Evolutionary conservation across 768 basidiomycete species (phyloP).

Genomic region (Suillus fuscotomentosus): DNA sequence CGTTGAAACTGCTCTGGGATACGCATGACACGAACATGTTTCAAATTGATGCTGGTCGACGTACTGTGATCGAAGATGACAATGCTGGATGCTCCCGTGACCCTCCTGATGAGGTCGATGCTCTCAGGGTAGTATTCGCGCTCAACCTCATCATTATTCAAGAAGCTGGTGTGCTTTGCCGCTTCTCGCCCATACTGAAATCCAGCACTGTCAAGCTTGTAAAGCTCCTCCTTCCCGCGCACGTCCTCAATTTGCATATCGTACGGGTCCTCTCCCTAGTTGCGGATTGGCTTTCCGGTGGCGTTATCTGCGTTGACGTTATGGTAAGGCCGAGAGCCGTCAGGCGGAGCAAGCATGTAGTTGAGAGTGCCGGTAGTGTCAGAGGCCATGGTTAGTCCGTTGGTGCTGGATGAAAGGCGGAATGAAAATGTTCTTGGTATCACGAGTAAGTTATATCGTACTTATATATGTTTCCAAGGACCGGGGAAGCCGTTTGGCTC

Average conservation of each 20-base stretch:
- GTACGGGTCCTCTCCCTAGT: conserved; percentile 19
- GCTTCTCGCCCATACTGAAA: conserved; percentile 32
- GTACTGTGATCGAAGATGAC: conserved; percentile 44
- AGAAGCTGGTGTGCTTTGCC: conserved; percentile 30
- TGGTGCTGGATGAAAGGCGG: neutral
- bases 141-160: conserved; percentile 34
- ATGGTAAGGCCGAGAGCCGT: conserved; percentile 18
- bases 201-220: conserved; percentile 33
- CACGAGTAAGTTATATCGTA: neutral
- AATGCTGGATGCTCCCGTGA: conserved; percentile 37
- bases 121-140: conserved; percentile 40
- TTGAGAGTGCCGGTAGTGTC: conserved; percentile 17
- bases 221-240: conserved; percentile 32
- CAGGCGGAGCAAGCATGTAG: conserved; percentile 16
- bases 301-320: conserved; percentile 17
- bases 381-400: neutral
- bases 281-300: conserved; percentile 15
- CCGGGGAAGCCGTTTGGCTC: neutral
- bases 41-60: conserved; percentile 5
- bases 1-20: no score
- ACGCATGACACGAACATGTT: no score
- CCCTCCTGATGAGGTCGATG: conserved; percentile 34
- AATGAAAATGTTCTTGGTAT: neutral
- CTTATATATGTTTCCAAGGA: neutral
- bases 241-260: conserved; percentile 29